phyloP scores from a whole-genome alignment of 306 rosid species.

The Acmispon strigosus region DNA sequence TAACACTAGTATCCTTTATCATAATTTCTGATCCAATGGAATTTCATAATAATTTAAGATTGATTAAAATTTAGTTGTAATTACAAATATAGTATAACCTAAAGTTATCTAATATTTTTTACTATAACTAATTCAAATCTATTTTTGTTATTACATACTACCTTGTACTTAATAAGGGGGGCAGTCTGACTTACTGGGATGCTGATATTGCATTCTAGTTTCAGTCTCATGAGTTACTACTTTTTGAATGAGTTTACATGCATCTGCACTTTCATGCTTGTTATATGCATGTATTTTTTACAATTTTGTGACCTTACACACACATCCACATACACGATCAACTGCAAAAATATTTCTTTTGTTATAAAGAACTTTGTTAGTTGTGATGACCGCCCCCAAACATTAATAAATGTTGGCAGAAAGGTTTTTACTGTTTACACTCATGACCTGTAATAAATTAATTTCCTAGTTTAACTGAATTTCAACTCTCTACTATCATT shows the following conservation, averaged over 20 bases:
- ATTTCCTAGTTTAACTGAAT: neutral
- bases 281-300: neutral
- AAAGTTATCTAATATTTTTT: neutral
- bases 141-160: neutral
- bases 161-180: neutral
- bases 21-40: neutral
- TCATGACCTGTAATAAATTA: neutral
- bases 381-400: neutral
- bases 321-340: neutral
- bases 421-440: neutral
- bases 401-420: neutral
- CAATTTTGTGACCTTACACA: neutral
- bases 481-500: neutral
- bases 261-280: slow-evolving; percentile 3
- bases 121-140: neutral
- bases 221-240: neutral
- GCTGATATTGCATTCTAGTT: neutral
- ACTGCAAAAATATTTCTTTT: neutral
- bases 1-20: neutral
- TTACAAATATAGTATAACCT: neutral
- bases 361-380: neutral
- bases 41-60: neutral
- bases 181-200: neutral
- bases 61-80: neutral
- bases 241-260: neutral